phyloP scores from a whole-genome alignment of 768 basidiomycete species.

The Hypsizygus marmoreus region DNA sequence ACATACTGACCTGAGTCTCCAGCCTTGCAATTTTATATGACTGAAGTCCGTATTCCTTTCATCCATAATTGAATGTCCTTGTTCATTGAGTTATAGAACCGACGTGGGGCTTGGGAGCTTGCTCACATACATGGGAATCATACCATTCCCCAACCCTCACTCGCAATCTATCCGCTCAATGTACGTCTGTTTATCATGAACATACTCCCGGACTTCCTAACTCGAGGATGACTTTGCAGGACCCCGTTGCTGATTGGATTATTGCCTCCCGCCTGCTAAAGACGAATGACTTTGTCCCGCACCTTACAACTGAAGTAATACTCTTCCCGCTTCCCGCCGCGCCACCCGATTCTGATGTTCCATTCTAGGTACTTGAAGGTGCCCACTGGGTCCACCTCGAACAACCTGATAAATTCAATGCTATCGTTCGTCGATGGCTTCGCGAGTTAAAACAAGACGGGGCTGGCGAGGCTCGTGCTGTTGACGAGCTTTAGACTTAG shows the following conservation, averaged over 20 bases:
- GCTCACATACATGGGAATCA: constrained; percentile 46
- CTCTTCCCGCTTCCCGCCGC: background rate
- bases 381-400: constrained; percentile 76
- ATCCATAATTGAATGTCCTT: background rate
- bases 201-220: background rate
- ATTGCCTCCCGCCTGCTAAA: constrained; percentile 32
- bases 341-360: background rate
- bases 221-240: constrained; percentile 33
- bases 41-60: constrained; percentile 38
- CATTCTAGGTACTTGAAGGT: constrained; percentile 45
- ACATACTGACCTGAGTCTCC: background rate
- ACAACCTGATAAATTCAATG: constrained; percentile 53
- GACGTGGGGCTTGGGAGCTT: constrained; percentile 39
- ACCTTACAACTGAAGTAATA: constrained; percentile 40
- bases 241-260: constrained; percentile 50
- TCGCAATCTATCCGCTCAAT: constrained; percentile 41
- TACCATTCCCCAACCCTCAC: constrained; percentile 43
- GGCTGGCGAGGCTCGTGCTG: constrained; percentile 7
- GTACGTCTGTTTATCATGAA: constrained; percentile 23
- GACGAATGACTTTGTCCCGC: constrained; percentile 39
- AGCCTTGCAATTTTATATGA: constrained; percentile 71
- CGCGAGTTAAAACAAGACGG: constrained; percentile 12
- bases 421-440: constrained; percentile 55
- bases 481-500: constrained; percentile 12
- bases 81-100: constrained; percentile 35